Evolutionary conservation across 1,284 basidiomycete species (phyloP).

Genomic region (Phylloboletellus chloephorus): DNA sequence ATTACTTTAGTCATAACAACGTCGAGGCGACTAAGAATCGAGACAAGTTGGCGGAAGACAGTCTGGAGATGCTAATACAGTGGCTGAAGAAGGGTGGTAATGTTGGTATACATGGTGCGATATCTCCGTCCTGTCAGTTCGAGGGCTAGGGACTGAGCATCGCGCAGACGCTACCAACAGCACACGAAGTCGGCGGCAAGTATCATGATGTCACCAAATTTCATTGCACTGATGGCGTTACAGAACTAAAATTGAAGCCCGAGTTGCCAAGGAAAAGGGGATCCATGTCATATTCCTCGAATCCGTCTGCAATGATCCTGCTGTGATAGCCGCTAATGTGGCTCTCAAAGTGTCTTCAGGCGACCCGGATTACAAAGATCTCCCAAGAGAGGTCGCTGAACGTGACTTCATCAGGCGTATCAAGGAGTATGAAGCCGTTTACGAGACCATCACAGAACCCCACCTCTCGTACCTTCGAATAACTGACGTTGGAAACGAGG

Average conservation of each 20-base stretch:
- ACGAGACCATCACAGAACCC: conserved; percentile 89
- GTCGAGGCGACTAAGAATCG: conserved; percentile 71
- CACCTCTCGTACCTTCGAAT: conserved; percentile 85
- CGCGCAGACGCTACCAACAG: conserved; percentile 88
- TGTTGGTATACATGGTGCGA: conserved; percentile 92
- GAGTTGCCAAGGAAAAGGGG: conserved; percentile 87
- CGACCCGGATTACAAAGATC: conserved; percentile 95
- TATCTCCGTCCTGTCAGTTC: conserved; percentile 7
- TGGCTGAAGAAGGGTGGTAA: conserved; percentile 97
- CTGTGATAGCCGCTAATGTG: conserved; percentile 91
- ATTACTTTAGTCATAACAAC: conserved; percentile 90
- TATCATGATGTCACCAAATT: conserved; percentile 3
- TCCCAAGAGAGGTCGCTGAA: conserved; percentile 81
- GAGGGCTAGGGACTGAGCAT: conserved; percentile 12
- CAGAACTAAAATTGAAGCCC: conserved; percentile 74
- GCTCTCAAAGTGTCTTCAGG: conserved; percentile 94
- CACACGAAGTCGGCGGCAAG: conserved; percentile 67
- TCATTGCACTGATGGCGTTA: conserved; percentile 7
- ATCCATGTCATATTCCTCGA: conserved; percentile 92
- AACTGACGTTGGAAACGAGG: conserved; percentile 83
- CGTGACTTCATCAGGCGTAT: conserved; percentile 90
- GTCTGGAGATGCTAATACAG: conserved; percentile 88
- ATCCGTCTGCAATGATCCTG: conserved; percentile 91
- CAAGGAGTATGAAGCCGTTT: conserved; percentile 90
- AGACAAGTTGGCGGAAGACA: conserved; percentile 86